Percentiles rank a stretch among this genome's conserved stretches.
Evolutionary conservation across 2,329 filamentous ascomycete species (phyloP).

Genomic region (Clonostachys rhizophaga): DNA sequence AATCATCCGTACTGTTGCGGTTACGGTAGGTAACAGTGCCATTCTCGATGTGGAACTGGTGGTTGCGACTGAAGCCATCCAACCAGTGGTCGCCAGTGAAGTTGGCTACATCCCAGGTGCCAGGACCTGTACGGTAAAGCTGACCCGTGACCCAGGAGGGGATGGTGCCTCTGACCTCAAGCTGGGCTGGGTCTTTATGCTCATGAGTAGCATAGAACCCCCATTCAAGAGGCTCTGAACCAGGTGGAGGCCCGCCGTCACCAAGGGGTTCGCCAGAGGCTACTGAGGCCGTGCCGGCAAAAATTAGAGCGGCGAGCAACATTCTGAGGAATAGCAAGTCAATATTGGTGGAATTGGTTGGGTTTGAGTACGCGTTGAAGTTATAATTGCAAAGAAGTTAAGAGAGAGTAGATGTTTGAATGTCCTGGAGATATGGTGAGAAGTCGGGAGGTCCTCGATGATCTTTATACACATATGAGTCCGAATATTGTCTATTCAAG

Average conservation of each 20-base stretch:
- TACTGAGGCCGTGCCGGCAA: too few species aligned
- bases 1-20: conserved; percentile 5
- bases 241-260: not conserved
- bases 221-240: conserved; percentile 2
- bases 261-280: not conserved
- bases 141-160: conserved; percentile 7
- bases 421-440: too few species aligned
- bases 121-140: conserved; percentile 5
- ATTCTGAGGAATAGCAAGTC: too few species aligned
- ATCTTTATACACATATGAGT: too few species aligned
- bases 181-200: conserved; percentile 1
- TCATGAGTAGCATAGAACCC: conserved; percentile 7
- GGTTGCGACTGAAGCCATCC: conserved; percentile 67
- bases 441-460: too few species aligned
- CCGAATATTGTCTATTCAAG: too few species aligned
- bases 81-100: conserved; percentile 62
- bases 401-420: too few species aligned
- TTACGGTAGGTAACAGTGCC: conserved; percentile 30
- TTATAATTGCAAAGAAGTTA: too few species aligned
- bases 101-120: conserved; percentile 7
- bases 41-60: conserved; percentile 63
- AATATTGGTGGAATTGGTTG: too few species aligned
- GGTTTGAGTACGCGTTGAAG: too few species aligned
- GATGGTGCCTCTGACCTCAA: conserved; percentile 4
- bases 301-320: too few species aligned